Percentiles rank a stretch among this genome's conserved stretches.
Conservation (phyloP, 441 rosid genomes). For the Aquilaria agallochum region DNA sequence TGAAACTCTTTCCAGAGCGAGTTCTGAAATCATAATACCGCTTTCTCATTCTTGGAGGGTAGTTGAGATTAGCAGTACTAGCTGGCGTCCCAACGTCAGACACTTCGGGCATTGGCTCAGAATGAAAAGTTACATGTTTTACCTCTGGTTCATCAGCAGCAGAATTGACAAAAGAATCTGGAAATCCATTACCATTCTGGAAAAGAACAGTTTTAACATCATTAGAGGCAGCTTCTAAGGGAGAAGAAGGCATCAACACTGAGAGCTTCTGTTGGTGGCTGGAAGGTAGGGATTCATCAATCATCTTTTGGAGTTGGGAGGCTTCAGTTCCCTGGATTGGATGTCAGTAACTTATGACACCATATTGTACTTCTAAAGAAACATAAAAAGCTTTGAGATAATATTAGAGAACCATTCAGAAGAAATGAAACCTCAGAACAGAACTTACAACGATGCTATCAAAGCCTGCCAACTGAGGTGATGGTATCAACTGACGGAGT, state of each 20-base stretch:
- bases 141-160: neutral
- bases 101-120: constrained; percentile 66
- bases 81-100: constrained; percentile 18
- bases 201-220: constrained; percentile 14
- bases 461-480: constrained; percentile 31
- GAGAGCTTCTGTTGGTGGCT: constrained; percentile 24
- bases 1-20: constrained; percentile 69
- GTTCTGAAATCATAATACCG: constrained; percentile 79
- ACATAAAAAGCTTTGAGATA: too few relatives aligned
- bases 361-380: too few relatives aligned
- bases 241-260: constrained; percentile 52
- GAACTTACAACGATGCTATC: constrained; percentile 18
- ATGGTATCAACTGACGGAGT: constrained; percentile 34
- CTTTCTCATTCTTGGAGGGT: constrained; percentile 26
- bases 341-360: neutral
- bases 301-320: constrained; percentile 8
- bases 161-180: constrained; percentile 8
- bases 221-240: constrained; percentile 13
- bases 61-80: constrained; percentile 11
- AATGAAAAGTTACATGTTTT: constrained; percentile 29
- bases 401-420: neutral
- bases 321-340: constrained; percentile 20
- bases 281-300: neutral
- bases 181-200: constrained; percentile 14
- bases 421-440: too few relatives aligned